Percentiles rank a stretch among this genome's conserved stretches.
Evolutionary conservation across 495 filamentous ascomycete species (phyloP).

Genomic region (Aspergillus wentii): DNA sequence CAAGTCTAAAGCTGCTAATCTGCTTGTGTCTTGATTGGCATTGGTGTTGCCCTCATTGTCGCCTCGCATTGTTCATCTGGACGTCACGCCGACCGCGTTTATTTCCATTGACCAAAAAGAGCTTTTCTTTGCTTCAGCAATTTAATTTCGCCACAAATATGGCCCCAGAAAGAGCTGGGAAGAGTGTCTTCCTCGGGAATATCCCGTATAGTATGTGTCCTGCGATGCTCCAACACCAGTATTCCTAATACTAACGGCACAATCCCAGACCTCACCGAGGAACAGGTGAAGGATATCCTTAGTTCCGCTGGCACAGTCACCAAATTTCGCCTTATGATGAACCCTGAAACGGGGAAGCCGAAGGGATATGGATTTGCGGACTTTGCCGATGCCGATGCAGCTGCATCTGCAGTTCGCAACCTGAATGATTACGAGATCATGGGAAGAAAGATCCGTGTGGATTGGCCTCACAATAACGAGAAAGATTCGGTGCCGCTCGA

Average conservation of each 20-base stretch:
- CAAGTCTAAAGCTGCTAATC: no score
- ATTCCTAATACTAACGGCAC: conserved; percentile 8
- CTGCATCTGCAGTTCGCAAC: conserved; percentile 91
- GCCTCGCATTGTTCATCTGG: conserved; percentile 1
- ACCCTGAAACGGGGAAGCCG: conserved; percentile 88
- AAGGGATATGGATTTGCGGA: conserved; percentile 98
- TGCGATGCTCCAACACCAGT: neutral
- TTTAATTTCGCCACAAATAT: no score
- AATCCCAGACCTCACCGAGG: conserved; percentile 76
- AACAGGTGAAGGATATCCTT: conserved; percentile 89
- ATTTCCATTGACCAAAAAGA: no score
- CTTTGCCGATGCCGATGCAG: conserved; percentile 84
- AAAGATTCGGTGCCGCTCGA: conserved; percentile 62
- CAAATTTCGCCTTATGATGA: conserved; percentile 93
- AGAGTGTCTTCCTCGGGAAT: conserved; percentile 79
- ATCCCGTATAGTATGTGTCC: conserved; percentile 60
- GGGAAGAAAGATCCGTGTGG: conserved; percentile 89
- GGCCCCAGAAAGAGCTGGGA: conserved; percentile 52
- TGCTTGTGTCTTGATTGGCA: no score
- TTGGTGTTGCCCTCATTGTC: no score
- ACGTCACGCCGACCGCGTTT: no score
- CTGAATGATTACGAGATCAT: conserved; percentile 95
- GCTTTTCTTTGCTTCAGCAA: no score
- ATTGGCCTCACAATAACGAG: conserved; percentile 88
- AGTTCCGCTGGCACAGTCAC: conserved; percentile 80